Evolutionary conservation across 2,329 filamentous ascomycete species (phyloP), one percentile per base, ranked within the genome.

Genomic region (Trichoderma lentiforme): DNA sequence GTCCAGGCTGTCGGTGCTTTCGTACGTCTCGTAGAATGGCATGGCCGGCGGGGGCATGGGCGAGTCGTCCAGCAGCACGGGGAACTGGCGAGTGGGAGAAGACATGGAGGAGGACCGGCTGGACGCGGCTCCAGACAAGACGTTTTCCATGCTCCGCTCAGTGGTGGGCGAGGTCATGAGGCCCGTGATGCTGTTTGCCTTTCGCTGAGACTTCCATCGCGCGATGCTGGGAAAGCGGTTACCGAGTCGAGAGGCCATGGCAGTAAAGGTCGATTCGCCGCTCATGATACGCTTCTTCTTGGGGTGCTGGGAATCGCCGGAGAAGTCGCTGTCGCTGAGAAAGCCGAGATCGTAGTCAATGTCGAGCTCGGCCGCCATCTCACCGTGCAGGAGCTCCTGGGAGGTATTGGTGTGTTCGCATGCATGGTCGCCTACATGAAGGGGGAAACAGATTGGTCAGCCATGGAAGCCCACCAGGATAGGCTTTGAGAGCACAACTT

Each of bases 41-140:
- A 87, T 84, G 0, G 89, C 87, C 0, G 91, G 90, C 0, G 90
- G 91, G 1, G 87, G 86, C 7, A 90, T 87, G 34, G 90, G 80
- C 3, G 85, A 83, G 58, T 85, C 83, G 68, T 91, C 89, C 64
- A 83, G 82, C 71, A 77, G 82, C 64, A 88, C 86, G 1, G 79
- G 77, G 9, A 79, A 77, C 57, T 81, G 84, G 61, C 86, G 85
- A 73, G 84, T 83, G 1, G 89, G 88, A 39, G 87, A 86, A 12
- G 93, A 93, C 68, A 93, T 84, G n/a, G 92, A 95, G 1, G 93
- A 94, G 1, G 93, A 92, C 68, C 92, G 89, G 76, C 93, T 93
- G 3, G 93, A 95, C 3, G 91, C 86, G 8, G 90, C 87, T 63
- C 88, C 85, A 2, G 91, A 92, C 21, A 85, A 91, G 89, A 91